Evolutionary conservation across 1,139 yeast genomes (phyloP).

Genomic region (Wickerhamiella infanticola): DNA sequence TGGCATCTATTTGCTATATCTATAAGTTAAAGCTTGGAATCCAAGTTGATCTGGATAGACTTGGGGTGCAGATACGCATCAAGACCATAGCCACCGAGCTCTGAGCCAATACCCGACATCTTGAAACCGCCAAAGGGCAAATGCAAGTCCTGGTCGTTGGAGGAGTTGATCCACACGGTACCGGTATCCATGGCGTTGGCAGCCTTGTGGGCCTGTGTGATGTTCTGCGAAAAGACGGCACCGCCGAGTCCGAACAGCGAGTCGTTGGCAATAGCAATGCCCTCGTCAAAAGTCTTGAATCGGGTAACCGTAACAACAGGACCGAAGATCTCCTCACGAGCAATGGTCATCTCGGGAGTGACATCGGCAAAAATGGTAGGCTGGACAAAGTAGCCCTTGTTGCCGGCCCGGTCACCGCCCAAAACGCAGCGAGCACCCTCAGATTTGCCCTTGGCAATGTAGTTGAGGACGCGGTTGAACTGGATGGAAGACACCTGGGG

Average conservation of each 20-base stretch:
- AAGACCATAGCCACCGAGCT: conserved; percentile 72
- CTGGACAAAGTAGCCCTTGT: conserved; percentile 58
- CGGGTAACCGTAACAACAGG: conserved; percentile 74
- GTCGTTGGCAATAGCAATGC: conserved; percentile 34
- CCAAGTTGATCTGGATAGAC: conserved; percentile 39
- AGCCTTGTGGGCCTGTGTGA: conserved; percentile 43
- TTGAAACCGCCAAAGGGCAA: conserved; percentile 78
- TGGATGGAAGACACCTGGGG: conserved; percentile 65
- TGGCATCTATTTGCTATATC: no score
- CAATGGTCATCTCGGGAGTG: conserved; percentile 46
- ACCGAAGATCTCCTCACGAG: conserved; percentile 73
- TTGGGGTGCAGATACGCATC: conserved; percentile 63
- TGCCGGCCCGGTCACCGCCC: conserved; percentile 39
- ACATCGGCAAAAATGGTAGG: conserved; percentile 73
- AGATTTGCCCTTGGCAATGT: conserved; percentile 49
- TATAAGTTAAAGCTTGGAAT: conserved; percentile 10
- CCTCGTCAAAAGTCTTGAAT: conserved; percentile 61
- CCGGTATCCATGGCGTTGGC: conserved; percentile 70
- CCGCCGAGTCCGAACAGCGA: conserved; percentile 68
- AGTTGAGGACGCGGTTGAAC: conserved; percentile 48
- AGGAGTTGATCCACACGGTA: conserved; percentile 72
- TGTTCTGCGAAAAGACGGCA: conserved; percentile 59
- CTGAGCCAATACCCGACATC: conserved; percentile 78
- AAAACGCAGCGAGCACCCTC: conserved; percentile 56
- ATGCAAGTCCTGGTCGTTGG: conserved; percentile 61